Evolutionary conservation across 176 grass and related monocot genomes (phyloP), one percentile per base, ranked within the genome.

Genomic region (Eremochloa ophiuroides): DNA sequence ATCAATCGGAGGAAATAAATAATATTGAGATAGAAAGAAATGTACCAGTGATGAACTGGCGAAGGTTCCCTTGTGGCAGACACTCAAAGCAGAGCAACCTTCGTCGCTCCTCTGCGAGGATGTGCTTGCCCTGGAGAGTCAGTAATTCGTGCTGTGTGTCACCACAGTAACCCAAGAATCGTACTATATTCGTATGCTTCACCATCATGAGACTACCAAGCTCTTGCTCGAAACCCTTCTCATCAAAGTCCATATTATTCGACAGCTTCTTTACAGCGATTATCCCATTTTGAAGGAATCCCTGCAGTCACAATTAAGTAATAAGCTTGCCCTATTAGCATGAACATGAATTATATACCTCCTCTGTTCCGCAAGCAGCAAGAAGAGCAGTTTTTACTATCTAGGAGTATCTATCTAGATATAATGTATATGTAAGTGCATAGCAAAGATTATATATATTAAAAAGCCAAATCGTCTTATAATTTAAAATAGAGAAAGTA

Each of bases 1-100:
- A 10, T 8, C 38, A n/a, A n/a, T n/a, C n/a, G 8, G 38, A 40
- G 38, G 38, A 40, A 10, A 40, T 40, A 40, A 40, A 8, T 40
- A 8, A 40, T 40, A 40, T 40, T 40, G 38, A 40, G 38, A 28
- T 13, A 7, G 58, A 6, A 61, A 61, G 0, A 61, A 61, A 72
- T 10, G n/a, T 79, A 50, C 61, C 61, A 0, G 18, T 79, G 18
- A 78, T 78, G n/a, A 65, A 8, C 18, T 65, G 31, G n/a, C 65
- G 27, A 8, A 78, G 76, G 15, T 18, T 56, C 27, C 10, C 58
- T 61, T 65, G 2, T 7, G 76, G 76, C 29, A 78, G 2, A 30
- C 46, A 71, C 25, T 71, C 69, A 71, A 71, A 71, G 41, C 69
- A 71, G 41, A 71, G 69, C 27, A 78, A 33, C 10, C 40, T 64